Conservation (phyloP, 1,284 basidiomycete species). For the Apiotrichum gamsii region DNA sequence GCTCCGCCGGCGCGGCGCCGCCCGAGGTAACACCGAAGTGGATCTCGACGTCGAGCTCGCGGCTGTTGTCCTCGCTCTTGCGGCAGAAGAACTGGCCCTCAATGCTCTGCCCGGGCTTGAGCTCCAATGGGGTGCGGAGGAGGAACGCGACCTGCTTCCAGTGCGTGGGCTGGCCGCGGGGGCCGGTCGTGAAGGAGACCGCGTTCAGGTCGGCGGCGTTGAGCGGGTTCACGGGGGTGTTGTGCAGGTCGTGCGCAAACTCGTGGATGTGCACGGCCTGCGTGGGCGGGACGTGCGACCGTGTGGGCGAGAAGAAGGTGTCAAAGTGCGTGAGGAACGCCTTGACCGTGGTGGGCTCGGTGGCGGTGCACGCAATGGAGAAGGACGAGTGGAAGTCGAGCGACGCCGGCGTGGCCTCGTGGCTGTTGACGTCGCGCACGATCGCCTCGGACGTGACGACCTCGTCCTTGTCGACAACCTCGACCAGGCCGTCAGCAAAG, state of each 20-base stretch:
- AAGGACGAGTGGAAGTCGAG: slow-evolving; percentile 76
- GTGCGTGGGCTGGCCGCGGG: slow-evolving; percentile 76
- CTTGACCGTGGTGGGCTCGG: slow-evolving; percentile 61
- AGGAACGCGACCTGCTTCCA: slow-evolving; percentile 97
- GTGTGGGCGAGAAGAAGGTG: slow-evolving; percentile 71
- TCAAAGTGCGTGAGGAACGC: slow-evolving; percentile 92
- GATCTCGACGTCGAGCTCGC: slow-evolving; percentile 88
- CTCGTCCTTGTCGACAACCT: slow-evolving; percentile 65
- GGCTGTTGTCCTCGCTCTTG: slow-evolving; percentile 72
- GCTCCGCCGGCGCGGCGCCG: slow-evolving; percentile 14
- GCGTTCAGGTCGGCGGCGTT: slow-evolving; percentile 43
- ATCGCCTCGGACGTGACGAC: slow-evolving; percentile 62
- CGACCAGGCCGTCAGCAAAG: slow-evolving; percentile 72
- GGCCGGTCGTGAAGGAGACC: slow-evolving; percentile 80
- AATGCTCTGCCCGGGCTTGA: slow-evolving; percentile 65
- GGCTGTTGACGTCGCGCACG: slow-evolving; percentile 64
- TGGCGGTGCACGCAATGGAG: slow-evolving; percentile 57
- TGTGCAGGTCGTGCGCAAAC: slow-evolving; percentile 32
- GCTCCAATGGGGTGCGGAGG: slow-evolving; percentile 67
- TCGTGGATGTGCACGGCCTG: slow-evolving; percentile 31
- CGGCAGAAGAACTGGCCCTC: slow-evolving; percentile 72
- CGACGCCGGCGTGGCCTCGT: slow-evolving; percentile 59
- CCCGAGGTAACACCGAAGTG: slow-evolving; percentile 52
- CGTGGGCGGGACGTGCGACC: slow-evolving; percentile 52
- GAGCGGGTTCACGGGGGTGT: slow-evolving; percentile 19